Conservation (phyloP, 352 stramenopile genomes). For the Globisporangium radiosum region DNA sequence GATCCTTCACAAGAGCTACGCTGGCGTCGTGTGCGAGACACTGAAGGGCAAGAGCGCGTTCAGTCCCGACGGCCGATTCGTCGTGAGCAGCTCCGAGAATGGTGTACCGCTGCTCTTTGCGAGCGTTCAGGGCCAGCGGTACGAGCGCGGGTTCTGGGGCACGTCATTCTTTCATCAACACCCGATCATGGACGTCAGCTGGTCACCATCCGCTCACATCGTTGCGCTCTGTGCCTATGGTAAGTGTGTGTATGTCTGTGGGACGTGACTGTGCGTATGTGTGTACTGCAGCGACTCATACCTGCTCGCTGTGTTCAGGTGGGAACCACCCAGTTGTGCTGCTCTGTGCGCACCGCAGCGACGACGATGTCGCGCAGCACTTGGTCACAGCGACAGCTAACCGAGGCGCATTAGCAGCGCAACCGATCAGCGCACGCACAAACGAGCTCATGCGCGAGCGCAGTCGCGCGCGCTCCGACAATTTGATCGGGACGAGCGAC, state of each 20-base stretch:
- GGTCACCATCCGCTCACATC: conserved; percentile 55
- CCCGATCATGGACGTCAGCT: conserved; percentile 51
- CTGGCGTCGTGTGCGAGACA: conserved; percentile 36
- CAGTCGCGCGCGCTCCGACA: conserved; percentile 1
- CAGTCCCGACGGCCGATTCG: conserved; percentile 58
- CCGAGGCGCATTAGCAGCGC: neutral
- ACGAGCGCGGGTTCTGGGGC: conserved; percentile 46
- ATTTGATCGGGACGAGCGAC: conserved; percentile 8
- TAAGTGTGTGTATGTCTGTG: conserved; percentile 5
- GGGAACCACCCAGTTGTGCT: conserved; percentile 53
- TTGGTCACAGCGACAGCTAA: neutral
- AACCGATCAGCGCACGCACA: neutral
- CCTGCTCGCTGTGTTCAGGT: conserved; percentile 16
- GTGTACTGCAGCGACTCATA: neutral
- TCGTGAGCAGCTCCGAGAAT: conserved; percentile 57
- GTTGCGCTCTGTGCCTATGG: conserved; percentile 59
- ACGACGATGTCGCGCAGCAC: conserved; percentile 25
- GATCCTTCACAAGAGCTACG: conserved; percentile 65
- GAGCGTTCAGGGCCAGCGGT: conserved; percentile 40
- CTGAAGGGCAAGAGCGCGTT: conserved; percentile 45
- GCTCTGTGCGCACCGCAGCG: conserved; percentile 40
- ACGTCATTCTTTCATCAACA: conserved; percentile 41
- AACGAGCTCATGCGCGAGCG: conserved; percentile 4
- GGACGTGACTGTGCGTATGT: too few species aligned
- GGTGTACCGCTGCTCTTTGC: conserved; percentile 47